A percentile compares a stretch with the other conserved stretches of the same genome.
phyloP scores from a whole-genome alignment of 2,329 filamentous ascomycete genomes.

The Torrubiellomyces zombiae region DNA sequence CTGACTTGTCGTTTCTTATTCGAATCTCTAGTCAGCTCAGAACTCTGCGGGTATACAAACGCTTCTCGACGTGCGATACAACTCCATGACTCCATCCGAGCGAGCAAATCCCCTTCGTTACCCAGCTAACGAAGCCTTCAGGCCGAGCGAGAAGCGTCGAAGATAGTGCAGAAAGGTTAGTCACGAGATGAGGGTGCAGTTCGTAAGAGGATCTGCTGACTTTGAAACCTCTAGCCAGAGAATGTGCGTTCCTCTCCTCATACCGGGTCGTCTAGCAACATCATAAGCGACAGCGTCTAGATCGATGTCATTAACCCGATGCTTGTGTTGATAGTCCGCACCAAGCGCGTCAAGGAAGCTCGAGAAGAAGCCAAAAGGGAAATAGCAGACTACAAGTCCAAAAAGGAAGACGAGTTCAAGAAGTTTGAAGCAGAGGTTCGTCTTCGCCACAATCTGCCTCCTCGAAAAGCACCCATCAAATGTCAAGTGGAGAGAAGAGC shows the following conservation, averaged over 20 bases:
- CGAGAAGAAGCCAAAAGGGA: constrained; percentile 95
- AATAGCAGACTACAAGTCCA: constrained; percentile 77
- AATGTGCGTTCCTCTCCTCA: constrained; percentile 76
- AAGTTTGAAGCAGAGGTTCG: constrained; percentile 64
- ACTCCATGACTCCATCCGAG: too few species aligned
- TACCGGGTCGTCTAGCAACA: too few species aligned
- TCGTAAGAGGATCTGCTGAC: background rate
- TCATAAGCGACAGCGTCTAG: too few species aligned
- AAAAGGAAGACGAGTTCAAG: constrained; percentile 91
- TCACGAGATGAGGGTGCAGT: too few species aligned
- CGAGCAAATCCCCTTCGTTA: background rate
- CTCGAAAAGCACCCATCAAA: too few species aligned
- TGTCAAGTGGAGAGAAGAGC: too few species aligned
- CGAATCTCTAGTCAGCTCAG: constrained; percentile 90
- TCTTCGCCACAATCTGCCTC: background rate
- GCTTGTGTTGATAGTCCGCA: too few species aligned
- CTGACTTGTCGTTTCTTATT: too few species aligned
- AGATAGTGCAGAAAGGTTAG: constrained; percentile 93
- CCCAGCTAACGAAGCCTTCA: constrained; percentile 20
- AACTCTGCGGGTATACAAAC: constrained; percentile 98
- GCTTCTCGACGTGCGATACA: constrained; percentile 72
- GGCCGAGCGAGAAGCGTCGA: constrained; percentile 96
- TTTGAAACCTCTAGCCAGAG: constrained; percentile 47
- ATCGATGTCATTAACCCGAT: too few species aligned
- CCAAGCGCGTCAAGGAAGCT: constrained; percentile 93